Base-by-base conservation (phyloP, 495 filamentous ascomycete genomes). In the Aspergillus mulundensis region DNA sequence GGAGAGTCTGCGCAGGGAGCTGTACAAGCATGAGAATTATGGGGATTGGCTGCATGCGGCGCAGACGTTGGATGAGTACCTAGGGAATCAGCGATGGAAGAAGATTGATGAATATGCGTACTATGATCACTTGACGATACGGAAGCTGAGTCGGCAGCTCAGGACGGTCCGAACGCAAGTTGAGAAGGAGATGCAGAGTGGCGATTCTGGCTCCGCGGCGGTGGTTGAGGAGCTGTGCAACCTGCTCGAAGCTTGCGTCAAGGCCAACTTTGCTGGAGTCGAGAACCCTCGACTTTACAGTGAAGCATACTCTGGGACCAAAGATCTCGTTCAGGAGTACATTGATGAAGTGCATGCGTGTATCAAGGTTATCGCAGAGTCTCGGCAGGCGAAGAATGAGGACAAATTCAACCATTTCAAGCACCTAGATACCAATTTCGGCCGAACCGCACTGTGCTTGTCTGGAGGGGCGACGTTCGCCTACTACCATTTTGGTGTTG, bases 281-380 rank as follows among this genome's bases (percentile, higher is more conserved):
- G 94, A 98, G 72, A 97, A 96, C 59, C 85, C 94, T 19, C 78
- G 90, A 38, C 77, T 98, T 12, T 98, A 98, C 68, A 93, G 88
- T 61, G 90, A 97, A 74, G 92, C 92, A 1, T 97, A 98, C 62
- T 95, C 91, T 54, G 94, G 95, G 20, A 98, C 94, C 1, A 98
- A 98, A 67, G 82, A 91, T 39, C 69, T 96, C 43, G 91, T 95
- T 15, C 95, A 97, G 72, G 81, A 84, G 39, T 97, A 89, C 65
- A 77, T 96, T 47, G 89, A 96, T 59, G 92, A 97, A 74, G 68
- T 78, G 38, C 67, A 77, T 57, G 61, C 59, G 0, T 84, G 87
- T 40, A 71, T 95, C 39, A 71, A 77, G 46, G 81, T 92, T 57
- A 72, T 98, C 14, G 62, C 87, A 5, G 71, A 83, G 36, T 88